These are phyloP conservation scores for Globisporangium parvum DNA, from an alignment of 352 stramenopile species.

Conservation along the genomic window DNA sequence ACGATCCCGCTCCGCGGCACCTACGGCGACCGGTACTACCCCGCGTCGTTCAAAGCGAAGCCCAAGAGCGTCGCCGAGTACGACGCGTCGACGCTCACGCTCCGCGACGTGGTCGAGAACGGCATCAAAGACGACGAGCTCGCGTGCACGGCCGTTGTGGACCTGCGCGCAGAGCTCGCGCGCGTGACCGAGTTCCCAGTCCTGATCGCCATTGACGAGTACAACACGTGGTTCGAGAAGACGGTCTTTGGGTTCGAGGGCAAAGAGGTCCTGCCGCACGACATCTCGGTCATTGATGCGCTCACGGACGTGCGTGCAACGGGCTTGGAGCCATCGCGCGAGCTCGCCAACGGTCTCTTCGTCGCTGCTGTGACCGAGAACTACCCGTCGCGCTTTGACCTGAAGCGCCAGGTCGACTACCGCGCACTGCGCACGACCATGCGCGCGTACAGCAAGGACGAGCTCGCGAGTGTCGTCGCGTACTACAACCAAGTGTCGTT, in stretches of 20 bases:
- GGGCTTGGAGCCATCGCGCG: conserved; percentile 52
- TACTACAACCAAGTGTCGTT: conserved; percentile 79
- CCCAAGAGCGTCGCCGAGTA: conserved; percentile 55
- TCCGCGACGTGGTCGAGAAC: conserved; percentile 73
- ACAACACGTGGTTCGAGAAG: conserved; percentile 85
- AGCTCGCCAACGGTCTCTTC: conserved; percentile 78
- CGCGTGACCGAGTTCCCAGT: conserved; percentile 81
- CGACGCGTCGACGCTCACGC: conserved; percentile 52
- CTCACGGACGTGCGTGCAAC: conserved; percentile 60
- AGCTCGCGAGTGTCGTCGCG: conserved; percentile 64
- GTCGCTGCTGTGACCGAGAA: conserved; percentile 80
- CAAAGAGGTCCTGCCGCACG: conserved; percentile 54
- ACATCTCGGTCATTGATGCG: conserved; percentile 80
- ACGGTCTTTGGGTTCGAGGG: conserved; percentile 86
- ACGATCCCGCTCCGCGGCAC: conserved; percentile 53
- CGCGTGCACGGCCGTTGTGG: conserved; percentile 70
- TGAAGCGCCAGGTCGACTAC: conserved; percentile 84
- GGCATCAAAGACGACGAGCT: conserved; percentile 81
- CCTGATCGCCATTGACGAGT: conserved; percentile 85
- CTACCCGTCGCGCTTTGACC: conserved; percentile 67
- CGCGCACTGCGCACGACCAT: conserved; percentile 66
- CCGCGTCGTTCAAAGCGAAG: conserved; percentile 61
- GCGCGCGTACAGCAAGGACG: conserved; percentile 70
- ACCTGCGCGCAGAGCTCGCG: conserved; percentile 72
- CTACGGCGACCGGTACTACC: conserved; percentile 81